A percentile compares a stretch with the other conserved stretches of the same genome.
These are phyloP conservation scores for Fusarium nodosum DNA, from an alignment of 2,329 filamentous ascomycete genomes.

Conservation along the genomic window DNA sequence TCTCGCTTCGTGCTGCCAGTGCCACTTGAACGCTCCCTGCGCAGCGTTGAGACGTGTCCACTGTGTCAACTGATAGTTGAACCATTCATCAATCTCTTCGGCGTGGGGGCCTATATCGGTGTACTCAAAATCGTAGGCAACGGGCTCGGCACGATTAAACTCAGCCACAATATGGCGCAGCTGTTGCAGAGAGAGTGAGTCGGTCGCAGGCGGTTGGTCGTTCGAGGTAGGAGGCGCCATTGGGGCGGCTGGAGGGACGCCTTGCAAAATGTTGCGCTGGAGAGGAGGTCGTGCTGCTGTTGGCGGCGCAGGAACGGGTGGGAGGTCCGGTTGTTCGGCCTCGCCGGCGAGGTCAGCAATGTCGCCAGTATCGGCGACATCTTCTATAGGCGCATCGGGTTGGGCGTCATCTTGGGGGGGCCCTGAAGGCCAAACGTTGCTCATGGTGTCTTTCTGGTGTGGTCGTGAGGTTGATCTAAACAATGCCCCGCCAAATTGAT, in stretches of 20 bases:
- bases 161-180: conserved; percentile 80
- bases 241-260: conserved; percentile 45
- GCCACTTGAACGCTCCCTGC: conserved; percentile 80
- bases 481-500: conserved; percentile 46
- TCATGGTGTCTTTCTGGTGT: conserved; percentile 56
- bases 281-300: conserved; percentile 42
- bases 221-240: conserved; percentile 51
- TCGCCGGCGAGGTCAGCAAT: conserved; percentile 52
- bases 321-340: conserved; percentile 55
- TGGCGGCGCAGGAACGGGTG: conserved; percentile 52
- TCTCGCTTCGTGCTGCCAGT: conserved; percentile 72
- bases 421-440: conserved; percentile 60
- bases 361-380: conserved; percentile 61
- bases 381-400: conserved; percentile 50
- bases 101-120: conserved; percentile 79
- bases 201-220: conserved; percentile 61
- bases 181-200: conserved; percentile 82
- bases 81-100: conserved; percentile 98
- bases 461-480: conserved; percentile 40
- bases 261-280: conserved; percentile 51
- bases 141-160: conserved; percentile 76
- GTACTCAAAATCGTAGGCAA: conserved; percentile 89
- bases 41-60: conserved; percentile 82
- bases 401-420: conserved; percentile 53
- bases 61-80: conserved; percentile 90